A percentile compares a stretch with the other conserved stretches of the same genome.
Evolutionary conservation across 306 rosid genomes (phyloP).

Genomic region (Lablab purpureus): DNA sequence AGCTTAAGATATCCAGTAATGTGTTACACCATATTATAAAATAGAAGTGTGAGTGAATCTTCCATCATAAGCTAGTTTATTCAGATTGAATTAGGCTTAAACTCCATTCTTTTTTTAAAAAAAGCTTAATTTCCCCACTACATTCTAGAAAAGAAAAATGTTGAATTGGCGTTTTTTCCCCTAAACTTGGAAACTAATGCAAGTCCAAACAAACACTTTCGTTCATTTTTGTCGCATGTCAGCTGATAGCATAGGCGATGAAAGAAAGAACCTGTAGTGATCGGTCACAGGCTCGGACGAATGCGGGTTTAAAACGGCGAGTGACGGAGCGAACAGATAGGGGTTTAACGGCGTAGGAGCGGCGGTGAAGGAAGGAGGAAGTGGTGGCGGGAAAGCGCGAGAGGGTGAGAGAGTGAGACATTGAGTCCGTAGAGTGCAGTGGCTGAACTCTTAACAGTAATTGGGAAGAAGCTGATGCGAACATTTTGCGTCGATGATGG

Average conservation of each 20-base stretch:
- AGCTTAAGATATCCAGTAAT: no score
- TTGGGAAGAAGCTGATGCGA: background rate
- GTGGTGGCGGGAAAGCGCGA: constrained; percentile 49
- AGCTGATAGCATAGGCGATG: background rate
- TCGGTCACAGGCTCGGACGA: constrained; percentile 57
- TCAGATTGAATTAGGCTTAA: no score
- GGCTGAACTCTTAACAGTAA: constrained; percentile 12
- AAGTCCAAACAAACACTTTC: background rate
- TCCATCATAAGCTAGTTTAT: no score
- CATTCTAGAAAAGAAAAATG: background rate
- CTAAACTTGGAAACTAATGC: background rate
- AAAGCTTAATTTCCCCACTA: background rate
- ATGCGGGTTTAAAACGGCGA: constrained; percentile 37
- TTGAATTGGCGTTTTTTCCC: background rate
- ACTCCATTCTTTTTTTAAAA: no score
- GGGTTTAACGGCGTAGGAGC: constrained; percentile 12
- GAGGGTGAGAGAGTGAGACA: constrained; percentile 62
- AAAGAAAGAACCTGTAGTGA: constrained; percentile 66
- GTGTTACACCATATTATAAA: no score
- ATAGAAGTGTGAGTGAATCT: no score
- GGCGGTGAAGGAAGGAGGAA: constrained; percentile 36
- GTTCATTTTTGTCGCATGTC: background rate
- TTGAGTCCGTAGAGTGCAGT: constrained; percentile 32
- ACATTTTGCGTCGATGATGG: background rate
- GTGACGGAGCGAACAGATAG: constrained; percentile 39